These are phyloP conservation scores for Myrmaecium sp. DNA, from an alignment of 2,329 filamentous ascomycete species.

Conservation along the genomic window DNA sequence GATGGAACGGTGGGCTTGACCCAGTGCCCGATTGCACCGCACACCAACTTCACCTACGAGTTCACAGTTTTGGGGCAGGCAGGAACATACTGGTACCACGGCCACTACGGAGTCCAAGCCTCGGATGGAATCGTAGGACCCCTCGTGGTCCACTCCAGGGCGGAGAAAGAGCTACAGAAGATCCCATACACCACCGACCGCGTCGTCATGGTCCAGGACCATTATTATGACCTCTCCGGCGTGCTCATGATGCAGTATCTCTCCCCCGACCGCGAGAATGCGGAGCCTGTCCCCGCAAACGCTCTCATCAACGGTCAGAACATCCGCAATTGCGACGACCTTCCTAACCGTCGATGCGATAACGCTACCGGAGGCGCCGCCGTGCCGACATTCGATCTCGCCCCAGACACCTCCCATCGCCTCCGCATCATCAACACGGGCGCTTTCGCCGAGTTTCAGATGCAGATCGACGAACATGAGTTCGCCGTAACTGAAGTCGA, in stretches of 20 bases:
- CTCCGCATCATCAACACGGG: slow-evolving; percentile 58
- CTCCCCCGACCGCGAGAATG: slow-evolving; percentile 27
- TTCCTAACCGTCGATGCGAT: slow-evolving; percentile 21
- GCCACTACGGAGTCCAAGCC: slow-evolving; percentile 49
- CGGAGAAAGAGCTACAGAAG: slow-evolving; percentile 26
- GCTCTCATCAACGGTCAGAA: slow-evolving; percentile 26
- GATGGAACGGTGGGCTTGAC: slow-evolving; percentile 49
- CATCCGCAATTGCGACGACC: slow-evolving; percentile 18
- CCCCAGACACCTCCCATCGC: slow-evolving; percentile 44
- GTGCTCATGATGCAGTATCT: slow-evolving; percentile 37
- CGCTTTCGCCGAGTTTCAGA: slow-evolving; percentile 41
- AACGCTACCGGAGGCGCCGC: slow-evolving; percentile 13
- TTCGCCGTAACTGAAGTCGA: slow-evolving; percentile 50
- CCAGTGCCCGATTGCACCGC: slow-evolving; percentile 50
- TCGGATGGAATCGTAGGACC: slow-evolving; percentile 51
- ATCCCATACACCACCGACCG: slow-evolving; percentile 34
- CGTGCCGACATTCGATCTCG: slow-evolving; percentile 17
- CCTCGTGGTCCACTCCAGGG: slow-evolving; percentile 39
- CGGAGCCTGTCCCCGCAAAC: slow-evolving; percentile 38
- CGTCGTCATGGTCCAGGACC: slow-evolving; percentile 48
- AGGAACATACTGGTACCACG: slow-evolving; percentile 70
- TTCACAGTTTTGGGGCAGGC: slow-evolving; percentile 36
- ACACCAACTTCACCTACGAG: slow-evolving; percentile 48
- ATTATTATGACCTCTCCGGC: slow-evolving; percentile 43
- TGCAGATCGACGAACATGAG: slow-evolving; percentile 46